phyloP scores from a whole-genome alignment of 176 grass and related monocot genomes.

The Aegilops sharonensis region DNA sequence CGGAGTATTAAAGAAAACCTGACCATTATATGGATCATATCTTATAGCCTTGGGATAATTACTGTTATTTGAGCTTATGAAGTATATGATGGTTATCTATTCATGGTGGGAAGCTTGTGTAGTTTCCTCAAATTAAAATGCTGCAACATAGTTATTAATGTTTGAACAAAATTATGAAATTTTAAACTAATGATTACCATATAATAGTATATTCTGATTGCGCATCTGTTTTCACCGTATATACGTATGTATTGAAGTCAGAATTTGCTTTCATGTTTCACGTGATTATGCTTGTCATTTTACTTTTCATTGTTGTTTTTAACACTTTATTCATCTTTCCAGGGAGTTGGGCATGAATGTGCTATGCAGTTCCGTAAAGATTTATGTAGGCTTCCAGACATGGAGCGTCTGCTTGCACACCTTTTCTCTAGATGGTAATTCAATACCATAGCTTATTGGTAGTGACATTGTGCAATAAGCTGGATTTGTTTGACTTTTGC shows the following conservation, averaged over 20 bases:
- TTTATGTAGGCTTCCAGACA: slow-evolving; percentile 73
- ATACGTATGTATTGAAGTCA: background rate
- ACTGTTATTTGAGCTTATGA: background rate
- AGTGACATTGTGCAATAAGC: slow-evolving; percentile 11
- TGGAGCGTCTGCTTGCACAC: slow-evolving; percentile 84
- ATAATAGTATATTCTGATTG: background rate
- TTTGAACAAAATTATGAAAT: background rate
- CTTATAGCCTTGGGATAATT: background rate
- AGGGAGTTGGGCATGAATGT: slow-evolving; percentile 61
- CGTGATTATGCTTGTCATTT: slow-evolving; percentile 12
- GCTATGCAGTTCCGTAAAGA: slow-evolving; percentile 73
- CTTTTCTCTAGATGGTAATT: slow-evolving; percentile 91
- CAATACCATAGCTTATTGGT: slow-evolving; percentile 20
- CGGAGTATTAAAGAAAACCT: background rate
- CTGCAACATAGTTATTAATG: slow-evolving; percentile 11
- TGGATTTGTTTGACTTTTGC: slow-evolving; percentile 1
- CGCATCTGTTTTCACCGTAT: slow-evolving; percentile 11
- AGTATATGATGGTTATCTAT: slow-evolving; percentile 2
- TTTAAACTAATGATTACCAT: background rate
- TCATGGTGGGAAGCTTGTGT: background rate
- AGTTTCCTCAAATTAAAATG: background rate
- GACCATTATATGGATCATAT: background rate
- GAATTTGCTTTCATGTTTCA: background rate
- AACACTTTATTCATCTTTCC: slow-evolving; percentile 30
- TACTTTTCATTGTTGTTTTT: slow-evolving; percentile 14